A percentile compares a stretch with the other conserved stretches of the same genome.
phyloP scores from a whole-genome alignment of 2,329 filamentous ascomycete species.

The Cladosporium colombiae region DNA sequence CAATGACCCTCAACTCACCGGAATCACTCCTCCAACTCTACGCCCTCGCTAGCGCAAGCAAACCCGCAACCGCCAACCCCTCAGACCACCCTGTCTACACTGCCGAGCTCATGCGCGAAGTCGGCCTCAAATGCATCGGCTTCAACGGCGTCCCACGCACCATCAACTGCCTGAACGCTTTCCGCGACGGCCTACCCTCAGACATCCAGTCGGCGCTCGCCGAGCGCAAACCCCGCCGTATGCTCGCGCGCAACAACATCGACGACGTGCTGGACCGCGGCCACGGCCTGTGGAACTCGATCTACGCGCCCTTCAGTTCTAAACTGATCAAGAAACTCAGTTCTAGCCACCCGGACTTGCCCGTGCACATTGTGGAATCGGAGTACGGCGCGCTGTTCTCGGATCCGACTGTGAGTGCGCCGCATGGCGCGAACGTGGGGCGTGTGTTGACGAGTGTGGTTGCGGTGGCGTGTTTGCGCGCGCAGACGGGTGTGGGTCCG shows the following conservation, averaged over 20 bases:
- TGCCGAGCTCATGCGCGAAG: constrained; percentile 73
- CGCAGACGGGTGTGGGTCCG: constrained; percentile 79
- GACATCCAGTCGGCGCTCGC: constrained; percentile 55
- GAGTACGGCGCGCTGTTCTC: constrained; percentile 75
- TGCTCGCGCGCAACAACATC: constrained; percentile 49
- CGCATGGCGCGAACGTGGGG: constrained; percentile 55
- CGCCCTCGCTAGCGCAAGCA: constrained; percentile 41
- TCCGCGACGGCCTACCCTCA: constrained; percentile 63
- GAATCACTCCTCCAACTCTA: constrained; percentile 69
- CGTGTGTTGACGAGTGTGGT: constrained; percentile 71
- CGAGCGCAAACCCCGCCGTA: constrained; percentile 30
- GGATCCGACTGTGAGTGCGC: constrained; percentile 58
- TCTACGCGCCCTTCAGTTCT: constrained; percentile 72
- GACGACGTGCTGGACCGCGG: constrained; percentile 59
- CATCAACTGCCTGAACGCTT: constrained; percentile 78
- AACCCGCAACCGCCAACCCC: constrained; percentile 25
- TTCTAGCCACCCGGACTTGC: constrained; percentile 76
- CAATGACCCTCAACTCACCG: constrained; percentile 84
- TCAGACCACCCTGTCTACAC: constrained; percentile 47
- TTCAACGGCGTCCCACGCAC: constrained; percentile 77
- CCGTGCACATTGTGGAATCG: constrained; percentile 73
- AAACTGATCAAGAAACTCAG: constrained; percentile 73
- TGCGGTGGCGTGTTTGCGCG: constrained; percentile 71
- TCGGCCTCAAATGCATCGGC: constrained; percentile 74
- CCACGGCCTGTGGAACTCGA: constrained; percentile 68